phyloP scores from a whole-genome alignment of 2,329 filamentous ascomycete genomes.

The Fusarium sp. region DNA sequence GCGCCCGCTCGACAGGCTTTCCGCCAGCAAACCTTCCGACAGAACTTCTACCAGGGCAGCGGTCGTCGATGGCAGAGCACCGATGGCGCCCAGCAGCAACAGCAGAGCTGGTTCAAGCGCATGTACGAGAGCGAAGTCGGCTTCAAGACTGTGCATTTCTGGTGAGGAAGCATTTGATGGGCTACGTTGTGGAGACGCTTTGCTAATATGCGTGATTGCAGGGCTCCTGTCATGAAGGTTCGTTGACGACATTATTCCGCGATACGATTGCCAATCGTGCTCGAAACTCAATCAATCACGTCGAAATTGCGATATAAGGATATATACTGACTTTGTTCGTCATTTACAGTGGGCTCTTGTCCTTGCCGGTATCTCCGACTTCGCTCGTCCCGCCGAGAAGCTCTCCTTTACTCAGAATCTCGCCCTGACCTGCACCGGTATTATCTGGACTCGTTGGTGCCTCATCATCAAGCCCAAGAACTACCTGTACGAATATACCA shows the following conservation, averaged over 20 bases:
- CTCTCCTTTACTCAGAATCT: slow-evolving; percentile 93
- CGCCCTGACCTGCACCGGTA: slow-evolving; percentile 88
- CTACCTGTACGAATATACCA: slow-evolving; percentile 72
- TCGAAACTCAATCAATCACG: not conserved
- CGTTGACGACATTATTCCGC: slow-evolving; percentile 26
- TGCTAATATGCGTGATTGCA: slow-evolving; percentile 51
- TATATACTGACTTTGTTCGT: slow-evolving; percentile 19
- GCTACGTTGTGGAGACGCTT: not conserved
- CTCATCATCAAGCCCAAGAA: slow-evolving; percentile 96
- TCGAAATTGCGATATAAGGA: not conserved
- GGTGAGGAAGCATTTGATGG: slow-evolving; percentile 61
- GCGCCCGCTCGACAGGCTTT: slow-evolving; percentile 67
- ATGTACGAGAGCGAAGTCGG: slow-evolving; percentile 87
- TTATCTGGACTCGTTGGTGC: slow-evolving; percentile 99
- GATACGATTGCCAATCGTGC: not conserved
- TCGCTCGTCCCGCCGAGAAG: slow-evolving; percentile 89
- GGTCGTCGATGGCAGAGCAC: slow-evolving; percentile 76
- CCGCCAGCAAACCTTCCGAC: slow-evolving; percentile 56
- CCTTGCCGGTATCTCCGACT: slow-evolving; percentile 90
- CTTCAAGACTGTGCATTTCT: slow-evolving; percentile 97
- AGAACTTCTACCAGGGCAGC: slow-evolving; percentile 54
- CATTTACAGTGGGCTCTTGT: slow-evolving; percentile 85
- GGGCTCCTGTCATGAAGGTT: slow-evolving; percentile 92
- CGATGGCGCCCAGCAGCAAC: slow-evolving; percentile 59
- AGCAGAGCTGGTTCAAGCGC: slow-evolving; percentile 72